phyloP scores from a whole-genome alignment of 2,329 filamentous ascomycete species.

The Raffaelea ambrosiae region DNA sequence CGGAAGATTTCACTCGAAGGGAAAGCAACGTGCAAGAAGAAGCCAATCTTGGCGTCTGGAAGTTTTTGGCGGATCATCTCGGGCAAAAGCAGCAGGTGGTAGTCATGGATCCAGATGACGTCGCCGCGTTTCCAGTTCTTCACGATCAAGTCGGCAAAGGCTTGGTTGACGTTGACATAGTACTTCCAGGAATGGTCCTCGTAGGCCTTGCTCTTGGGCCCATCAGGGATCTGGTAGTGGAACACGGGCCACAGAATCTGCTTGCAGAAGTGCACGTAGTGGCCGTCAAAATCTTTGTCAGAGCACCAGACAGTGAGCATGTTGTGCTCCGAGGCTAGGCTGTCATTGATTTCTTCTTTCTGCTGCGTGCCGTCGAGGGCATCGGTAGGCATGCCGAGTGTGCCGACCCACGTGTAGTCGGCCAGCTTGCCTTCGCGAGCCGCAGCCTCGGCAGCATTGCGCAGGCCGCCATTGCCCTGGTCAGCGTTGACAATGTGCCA shows the following conservation, averaged over 20 bases:
- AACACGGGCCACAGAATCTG: slow-evolving; percentile 97
- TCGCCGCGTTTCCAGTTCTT: slow-evolving; percentile 91
- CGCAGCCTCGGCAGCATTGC: slow-evolving; percentile 78
- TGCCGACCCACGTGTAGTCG: slow-evolving; percentile 85
- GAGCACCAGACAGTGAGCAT: slow-evolving; percentile 78
- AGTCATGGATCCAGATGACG: slow-evolving; percentile 92
- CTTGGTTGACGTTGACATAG: slow-evolving; percentile 87
- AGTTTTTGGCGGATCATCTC: slow-evolving; percentile 82
- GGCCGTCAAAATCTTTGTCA: slow-evolving; percentile 88
- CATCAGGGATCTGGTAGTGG: slow-evolving; percentile 96
- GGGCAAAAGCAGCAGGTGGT: slow-evolving; percentile 84
- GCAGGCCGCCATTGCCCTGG: slow-evolving; percentile 85
- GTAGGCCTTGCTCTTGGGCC: slow-evolving; percentile 96
- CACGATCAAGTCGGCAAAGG: slow-evolving; percentile 83
- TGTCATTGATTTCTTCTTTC: slow-evolving; percentile 76
- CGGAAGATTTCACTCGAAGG: slow-evolving; percentile 94
- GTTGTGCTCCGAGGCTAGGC: slow-evolving; percentile 70
- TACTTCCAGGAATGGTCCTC: slow-evolving; percentile 95
- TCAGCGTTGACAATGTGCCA: slow-evolving; percentile 81
- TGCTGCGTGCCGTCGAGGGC: slow-evolving; percentile 64
- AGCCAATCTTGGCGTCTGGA: slow-evolving; percentile 89
- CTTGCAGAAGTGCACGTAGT: slow-evolving; percentile 96
- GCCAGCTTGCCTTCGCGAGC: slow-evolving; percentile 58
- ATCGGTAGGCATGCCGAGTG: slow-evolving; percentile 89
- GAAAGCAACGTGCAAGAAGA: slow-evolving; percentile 92